A percentile compares a stretch with the other conserved stretches of the same genome.
Conservation (phyloP, 495 filamentous ascomycete species). For the Corynascus novoguineensis region DNA sequence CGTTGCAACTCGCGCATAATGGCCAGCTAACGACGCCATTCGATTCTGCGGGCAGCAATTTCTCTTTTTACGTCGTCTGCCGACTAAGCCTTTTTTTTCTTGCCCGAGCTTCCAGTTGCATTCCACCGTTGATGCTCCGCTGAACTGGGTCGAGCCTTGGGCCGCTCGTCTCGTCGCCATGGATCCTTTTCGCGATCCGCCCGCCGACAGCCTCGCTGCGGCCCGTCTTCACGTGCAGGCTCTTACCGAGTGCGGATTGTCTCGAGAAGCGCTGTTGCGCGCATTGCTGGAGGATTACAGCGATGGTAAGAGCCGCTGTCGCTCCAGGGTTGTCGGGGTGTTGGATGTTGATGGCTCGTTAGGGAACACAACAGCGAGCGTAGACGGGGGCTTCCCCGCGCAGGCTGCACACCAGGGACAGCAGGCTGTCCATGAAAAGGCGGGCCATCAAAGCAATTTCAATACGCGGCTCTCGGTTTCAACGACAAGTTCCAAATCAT, state of each 20-base stretch:
- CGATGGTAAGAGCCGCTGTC: constrained; percentile 11
- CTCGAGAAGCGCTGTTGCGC: constrained; percentile 30
- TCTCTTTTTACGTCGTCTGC: not conserved
- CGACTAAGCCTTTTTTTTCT: not conserved
- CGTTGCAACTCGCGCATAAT: not conserved
- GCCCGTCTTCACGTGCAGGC: constrained; percentile 32
- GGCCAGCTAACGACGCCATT: constrained; percentile 1
- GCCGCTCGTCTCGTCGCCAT: constrained; percentile 10
- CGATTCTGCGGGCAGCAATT: constrained; percentile 2
- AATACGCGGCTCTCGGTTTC: constrained; percentile 32
- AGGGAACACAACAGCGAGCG: not conserved
- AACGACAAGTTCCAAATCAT: constrained; percentile 34
- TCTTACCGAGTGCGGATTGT: constrained; percentile 28
- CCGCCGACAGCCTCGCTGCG: constrained; percentile 28
- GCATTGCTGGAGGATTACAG: constrained; percentile 28
- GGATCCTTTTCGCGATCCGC: constrained; percentile 42
- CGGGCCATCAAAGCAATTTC: constrained; percentile 4
- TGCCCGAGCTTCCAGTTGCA: constrained; percentile 23
- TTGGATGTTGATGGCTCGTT: not conserved
- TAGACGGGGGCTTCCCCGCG: constrained; percentile 16
- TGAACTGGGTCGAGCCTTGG: constrained; percentile 3
- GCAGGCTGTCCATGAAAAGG: constrained; percentile 12
- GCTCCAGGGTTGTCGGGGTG: not conserved
- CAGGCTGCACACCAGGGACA: constrained; percentile 15
- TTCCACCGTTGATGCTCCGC: constrained; percentile 4